phyloP scores from a whole-genome alignment of 192 early-diverging fungal genomes.

The Haplosporangium gracile region DNA sequence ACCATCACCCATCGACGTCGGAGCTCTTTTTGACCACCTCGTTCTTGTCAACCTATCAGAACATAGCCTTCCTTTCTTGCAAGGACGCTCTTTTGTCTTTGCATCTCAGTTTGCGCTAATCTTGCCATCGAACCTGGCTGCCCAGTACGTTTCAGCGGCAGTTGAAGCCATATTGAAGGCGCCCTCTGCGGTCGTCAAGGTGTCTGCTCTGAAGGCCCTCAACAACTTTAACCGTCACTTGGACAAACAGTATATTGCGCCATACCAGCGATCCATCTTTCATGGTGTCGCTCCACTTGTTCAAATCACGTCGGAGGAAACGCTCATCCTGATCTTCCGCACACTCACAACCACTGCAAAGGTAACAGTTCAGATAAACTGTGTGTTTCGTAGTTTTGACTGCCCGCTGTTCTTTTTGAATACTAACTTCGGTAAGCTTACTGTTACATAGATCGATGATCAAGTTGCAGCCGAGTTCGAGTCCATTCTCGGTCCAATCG shows the following conservation, averaged over 20 bases:
- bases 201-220: constrained; percentile 77
- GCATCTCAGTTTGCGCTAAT: constrained; percentile 80
- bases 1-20: constrained; percentile 62
- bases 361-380: constrained; percentile 36
- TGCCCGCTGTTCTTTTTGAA: no score
- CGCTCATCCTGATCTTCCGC: constrained; percentile 73
- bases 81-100: constrained; percentile 91
- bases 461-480: constrained; percentile 80
- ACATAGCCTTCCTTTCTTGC: constrained; percentile 79
- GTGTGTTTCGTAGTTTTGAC: neutral
- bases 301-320: constrained; percentile 68
- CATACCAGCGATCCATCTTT: constrained; percentile 71
- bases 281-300: constrained; percentile 68
- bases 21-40: constrained; percentile 84
- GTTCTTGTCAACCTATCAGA: constrained; percentile 73
- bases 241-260: constrained; percentile 58
- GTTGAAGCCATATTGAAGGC: constrained; percentile 70
- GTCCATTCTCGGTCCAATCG: constrained; percentile 73
- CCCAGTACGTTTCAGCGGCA: constrained; percentile 80
- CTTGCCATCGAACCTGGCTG: constrained; percentile 71
- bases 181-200: constrained; percentile 70
- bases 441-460: constrained; percentile 66
- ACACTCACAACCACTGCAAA: constrained; percentile 70
- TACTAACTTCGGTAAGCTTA: neutral
- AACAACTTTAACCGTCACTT: constrained; percentile 66